phyloP scores from a whole-genome alignment of 2,329 filamentous ascomycete species.

The Sporothrix brunneoviolacea region DNA sequence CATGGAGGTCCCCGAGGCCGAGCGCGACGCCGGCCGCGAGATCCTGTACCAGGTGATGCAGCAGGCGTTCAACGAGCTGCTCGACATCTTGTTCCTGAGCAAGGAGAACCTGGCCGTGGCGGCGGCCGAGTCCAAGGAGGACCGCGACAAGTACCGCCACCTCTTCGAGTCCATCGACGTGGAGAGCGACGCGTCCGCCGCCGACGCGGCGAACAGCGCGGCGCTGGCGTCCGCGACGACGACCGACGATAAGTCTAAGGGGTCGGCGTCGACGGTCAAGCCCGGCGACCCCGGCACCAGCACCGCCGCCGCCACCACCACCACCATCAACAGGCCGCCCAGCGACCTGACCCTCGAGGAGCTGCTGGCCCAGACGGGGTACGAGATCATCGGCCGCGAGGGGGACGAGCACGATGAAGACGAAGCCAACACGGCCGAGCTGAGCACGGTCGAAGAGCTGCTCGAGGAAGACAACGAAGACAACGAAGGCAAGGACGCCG shows the following conservation, averaged over 20 bases:
- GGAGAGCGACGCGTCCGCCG: slow-evolving; percentile 17
- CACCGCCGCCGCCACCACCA: too few relatives aligned
- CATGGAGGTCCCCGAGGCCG: slow-evolving; percentile 71
- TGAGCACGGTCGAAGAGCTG: background rate
- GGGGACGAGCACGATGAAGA: slow-evolving; percentile 22
- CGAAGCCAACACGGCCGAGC: background rate
- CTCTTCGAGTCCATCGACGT: slow-evolving; percentile 40
- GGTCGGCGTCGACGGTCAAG: too few relatives aligned
- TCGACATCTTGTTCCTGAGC: slow-evolving; percentile 77
- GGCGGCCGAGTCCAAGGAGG: slow-evolving; percentile 54
- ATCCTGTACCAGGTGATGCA: slow-evolving; percentile 88
- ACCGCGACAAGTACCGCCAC: slow-evolving; percentile 51
- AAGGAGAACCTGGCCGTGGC: slow-evolving; percentile 71
- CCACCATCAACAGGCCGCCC: too few relatives aligned
- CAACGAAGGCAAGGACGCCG: background rate
- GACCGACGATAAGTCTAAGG: too few relatives aligned
- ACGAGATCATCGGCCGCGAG: slow-evolving; percentile 28
- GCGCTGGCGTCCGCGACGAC: too few relatives aligned
- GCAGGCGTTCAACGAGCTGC: slow-evolving; percentile 85
- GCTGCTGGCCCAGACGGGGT: slow-evolving; percentile 39
- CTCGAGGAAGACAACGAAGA: background rate
- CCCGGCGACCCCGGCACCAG: too few relatives aligned
- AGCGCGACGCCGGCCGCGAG: slow-evolving; percentile 78
- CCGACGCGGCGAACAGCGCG: too few relatives aligned
- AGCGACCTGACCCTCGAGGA: slow-evolving; percentile 31